Base-by-base conservation (phyloP, 163 green algal species). In the Prototheca stagnorum region DNA sequence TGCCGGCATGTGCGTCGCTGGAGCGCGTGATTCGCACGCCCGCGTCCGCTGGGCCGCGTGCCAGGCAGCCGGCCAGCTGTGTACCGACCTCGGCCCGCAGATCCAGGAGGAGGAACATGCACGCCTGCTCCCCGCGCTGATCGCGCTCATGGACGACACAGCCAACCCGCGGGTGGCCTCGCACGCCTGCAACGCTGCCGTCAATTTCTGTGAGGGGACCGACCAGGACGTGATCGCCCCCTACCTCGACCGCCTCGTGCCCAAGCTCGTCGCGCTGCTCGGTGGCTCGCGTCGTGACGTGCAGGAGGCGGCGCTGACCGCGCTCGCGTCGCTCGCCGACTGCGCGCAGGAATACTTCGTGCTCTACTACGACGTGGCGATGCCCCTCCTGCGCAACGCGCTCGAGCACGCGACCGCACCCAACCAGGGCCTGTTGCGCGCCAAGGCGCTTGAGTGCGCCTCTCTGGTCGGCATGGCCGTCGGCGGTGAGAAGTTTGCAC, bases 401-500 rank as follows among this genome's bases (percentile, higher is more conserved):
- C 73, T 99, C 34, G 54, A 65, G 73, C 80, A 54, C 20, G 74
- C 79, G 57, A 85, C 16, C 17, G 40, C 53, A 25, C 27, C 48
- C 25, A 33, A 35, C 9, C 63, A 85, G 42, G 57, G 65, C 40
- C 72, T 93, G 56, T 64, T 96, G 63, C 74, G 87, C 14, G 85
- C 82, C 54, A 95, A 97, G 75, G 72, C 83, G 14, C 73, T 99
- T 46, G 91, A 99, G 71, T 97, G 90, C 70, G 82, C 96, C 47
- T 85, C 62, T n/a, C 74, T 99, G 26, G 85, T 99, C 47, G 89
- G 85, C 62, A 95, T 96, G 85, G 87, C 89, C 1, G 86, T 98
- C 27, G 89, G 89, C 23, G 73, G 77, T 35, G 87, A 96, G 20
- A 66, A 70, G 17, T 97, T 97, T 69, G 50, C 79, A 4, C 35